Evolutionary conservation across 352 stramenopile genomes (phyloP), one percentile per base, ranked within the genome.

Genomic region (Elongisporangium prolatum): DNA sequence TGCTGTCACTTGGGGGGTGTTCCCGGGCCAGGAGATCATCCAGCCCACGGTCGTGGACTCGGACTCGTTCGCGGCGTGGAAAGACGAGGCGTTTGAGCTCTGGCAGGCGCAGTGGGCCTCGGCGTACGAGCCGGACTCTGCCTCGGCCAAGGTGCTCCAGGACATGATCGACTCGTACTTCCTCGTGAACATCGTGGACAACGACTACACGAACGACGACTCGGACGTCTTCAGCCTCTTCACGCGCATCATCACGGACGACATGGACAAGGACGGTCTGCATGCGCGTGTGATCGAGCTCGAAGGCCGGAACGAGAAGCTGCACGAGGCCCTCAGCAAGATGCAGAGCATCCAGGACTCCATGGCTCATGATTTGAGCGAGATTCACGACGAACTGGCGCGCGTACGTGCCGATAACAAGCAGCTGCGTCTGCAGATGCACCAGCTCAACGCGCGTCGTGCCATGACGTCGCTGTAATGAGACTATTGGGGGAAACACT

Each of bases 161-260:
- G 68, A 89, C 38, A 97, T 99, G 25, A 88, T 91, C 71, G 93
- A 98, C 78, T 91, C 89, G 47, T 99, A 98, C 75, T 99, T 95
- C 68, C 83, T 99, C 54, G 95, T 99, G 56, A 98, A 97, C 61
- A 97, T 99, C 54, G 97, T 99, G 61, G 96, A 99, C 83, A 98
- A 99, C 72, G 93, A 99, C 73, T 99, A 97, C 66, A 84, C 80
- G 8, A 91, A 87, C 56, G 79, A 91, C 60, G 74, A 86, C 37
- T 85, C 80, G 56, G 83, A 91, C 56, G 84, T 93, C 57, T 93
- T 93, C 54, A 77, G 67, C 59, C 89, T 93, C 64, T 93, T 93
- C 63, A 86, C 78, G 60, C 77, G 68, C 53, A 86, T 91, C 65
- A 93, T 93, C 73, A 89, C 81, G 40, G 72, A 91, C 37, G 71